Evolutionary conservation across 31 red algal genomes (phyloP), one percentile per base, ranked within the genome.

Genomic region (Asparagopsis taxiformis): DNA sequence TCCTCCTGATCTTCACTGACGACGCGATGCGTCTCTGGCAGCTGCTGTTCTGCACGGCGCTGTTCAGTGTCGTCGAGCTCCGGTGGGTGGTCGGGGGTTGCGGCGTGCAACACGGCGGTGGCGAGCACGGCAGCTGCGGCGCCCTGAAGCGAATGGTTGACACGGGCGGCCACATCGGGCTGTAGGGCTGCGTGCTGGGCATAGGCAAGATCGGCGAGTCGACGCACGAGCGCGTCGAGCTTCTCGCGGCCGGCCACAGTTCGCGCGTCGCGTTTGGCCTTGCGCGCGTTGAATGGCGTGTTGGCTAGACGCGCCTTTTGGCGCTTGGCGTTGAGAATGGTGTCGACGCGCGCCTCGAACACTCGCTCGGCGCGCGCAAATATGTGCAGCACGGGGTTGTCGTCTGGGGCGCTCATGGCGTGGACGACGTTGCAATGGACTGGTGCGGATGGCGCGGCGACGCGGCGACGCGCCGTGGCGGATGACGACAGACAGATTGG

Each of bases 181-280:
- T 39, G 55, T 33, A 76, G 31, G n/a, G 54, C 19, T 25, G 32
- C 32, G 21, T 76, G 55, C 31, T 76, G 72, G 22, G 62, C 38
- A 24, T 34, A 62, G 17, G 72, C 72, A 38, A 76, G 46, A 62
- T 76, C 72, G n/a, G 72, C 72, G 20, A 76, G 55, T 49, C 72
- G 72, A 31, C 72, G 10, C 8, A 76, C 72, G 2, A 76, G 34
- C 17, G 72, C 72, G 31, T 76, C 72, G 22, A 76, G 46, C 29
- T 76, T 76, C 55, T 76, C 72, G 3, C 72, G 53, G 26, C 72
- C 72, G 1, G 72, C 72, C 16, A 76, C 72, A 59, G 72, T 76
- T 1, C 72, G 72, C 44, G 72, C 72, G 52, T 76, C 72, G 8
- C 72, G 72, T 59, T 76, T 76, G 7, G 72, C 72, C 72, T 76